A percentile compares a stretch with the other conserved stretches of the same genome.
These are phyloP conservation scores for Singerocomus inundabilis DNA, from an alignment of 1,284 basidiomycete species.

Conservation along the genomic window DNA sequence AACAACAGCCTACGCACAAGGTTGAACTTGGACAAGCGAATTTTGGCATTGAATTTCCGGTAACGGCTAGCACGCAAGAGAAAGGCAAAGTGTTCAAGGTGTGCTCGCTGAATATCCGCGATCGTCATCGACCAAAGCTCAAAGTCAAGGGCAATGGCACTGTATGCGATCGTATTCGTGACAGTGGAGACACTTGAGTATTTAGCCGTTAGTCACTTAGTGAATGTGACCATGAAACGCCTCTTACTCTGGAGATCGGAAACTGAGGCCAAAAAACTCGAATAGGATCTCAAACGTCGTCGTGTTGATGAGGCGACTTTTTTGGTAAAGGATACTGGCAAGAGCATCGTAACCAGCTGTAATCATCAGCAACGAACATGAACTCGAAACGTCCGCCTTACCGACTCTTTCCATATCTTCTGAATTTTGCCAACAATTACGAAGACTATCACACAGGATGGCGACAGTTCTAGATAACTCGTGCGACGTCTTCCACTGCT, in stretches of 20 bases:
- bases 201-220: constrained; percentile 5
- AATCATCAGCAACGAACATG: constrained; percentile 10
- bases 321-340: constrained; percentile 69
- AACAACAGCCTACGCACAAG: constrained; percentile 80
- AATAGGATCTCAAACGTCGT: constrained; percentile 77
- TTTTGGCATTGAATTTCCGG: constrained; percentile 69
- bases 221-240: constrained; percentile 2
- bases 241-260: constrained; percentile 73
- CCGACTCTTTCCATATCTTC: constrained; percentile 88
- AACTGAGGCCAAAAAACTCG: constrained; percentile 81
- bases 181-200: constrained; percentile 70
- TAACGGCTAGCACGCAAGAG: constrained; percentile 73
- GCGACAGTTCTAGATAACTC: constrained; percentile 72
- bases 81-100: constrained; percentile 78
- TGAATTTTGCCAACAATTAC: constrained; percentile 87
- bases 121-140: constrained; percentile 82
- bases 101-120: constrained; percentile 68
- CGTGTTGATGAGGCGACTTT: constrained; percentile 74
- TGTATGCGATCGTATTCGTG: constrained; percentile 80
- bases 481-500: constrained; percentile 53
- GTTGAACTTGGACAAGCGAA: constrained; percentile 67
- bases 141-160: constrained; percentile 83
- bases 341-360: constrained; percentile 88
- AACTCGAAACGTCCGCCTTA: constrained; percentile 37
- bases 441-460: constrained; percentile 75